phyloP scores from a whole-genome alignment of 1,284 basidiomycete genomes.

The Cutaneotrichosporon cutaneum region DNA sequence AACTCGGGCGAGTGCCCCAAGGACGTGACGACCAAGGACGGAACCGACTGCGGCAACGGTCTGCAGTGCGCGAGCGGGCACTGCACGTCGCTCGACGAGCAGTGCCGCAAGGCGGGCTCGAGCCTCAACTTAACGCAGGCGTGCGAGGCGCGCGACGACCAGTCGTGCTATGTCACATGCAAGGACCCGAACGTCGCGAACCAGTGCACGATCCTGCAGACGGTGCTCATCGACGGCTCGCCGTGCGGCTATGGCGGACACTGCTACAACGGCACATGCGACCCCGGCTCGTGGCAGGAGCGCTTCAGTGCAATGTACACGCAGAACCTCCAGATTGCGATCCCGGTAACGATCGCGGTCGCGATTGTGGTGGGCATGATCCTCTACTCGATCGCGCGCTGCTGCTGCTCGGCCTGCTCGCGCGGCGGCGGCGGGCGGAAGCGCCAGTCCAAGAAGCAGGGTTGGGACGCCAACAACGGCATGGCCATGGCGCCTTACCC shows the following conservation, averaged over 20 bases:
- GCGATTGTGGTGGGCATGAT: conserved; percentile 58
- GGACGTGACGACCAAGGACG: conserved; percentile 68
- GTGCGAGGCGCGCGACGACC: conserved; percentile 66
- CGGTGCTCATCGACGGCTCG: conserved; percentile 77
- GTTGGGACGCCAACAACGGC: conserved; percentile 19
- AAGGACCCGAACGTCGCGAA: conserved; percentile 64
- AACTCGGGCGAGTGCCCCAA: conserved; percentile 69
- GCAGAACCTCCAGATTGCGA: conserved; percentile 73
- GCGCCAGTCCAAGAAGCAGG: conserved; percentile 2
- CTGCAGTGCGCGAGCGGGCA: conserved; percentile 75
- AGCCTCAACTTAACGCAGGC: conserved; percentile 66
- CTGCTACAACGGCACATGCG: conserved; percentile 66
- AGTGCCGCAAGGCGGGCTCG: conserved; percentile 73
- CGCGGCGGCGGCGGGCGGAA: neutral
- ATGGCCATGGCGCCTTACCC: conserved; percentile 25
- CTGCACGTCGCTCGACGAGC: conserved; percentile 75
- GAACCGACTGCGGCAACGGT: conserved; percentile 66
- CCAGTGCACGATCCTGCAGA: conserved; percentile 72
- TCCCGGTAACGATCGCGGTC: conserved; percentile 73
- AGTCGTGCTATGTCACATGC: conserved; percentile 74
- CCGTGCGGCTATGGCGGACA: conserved; percentile 77
- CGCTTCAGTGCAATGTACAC: conserved; percentile 68
- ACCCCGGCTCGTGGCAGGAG: conserved; percentile 63
- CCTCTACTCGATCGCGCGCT: conserved; percentile 18
- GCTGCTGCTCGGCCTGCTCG: conserved; percentile 10